These are phyloP conservation scores for Tulasnella calospora DNA, from an alignment of 768 basidiomycete species.

Conservation along the genomic window DNA sequence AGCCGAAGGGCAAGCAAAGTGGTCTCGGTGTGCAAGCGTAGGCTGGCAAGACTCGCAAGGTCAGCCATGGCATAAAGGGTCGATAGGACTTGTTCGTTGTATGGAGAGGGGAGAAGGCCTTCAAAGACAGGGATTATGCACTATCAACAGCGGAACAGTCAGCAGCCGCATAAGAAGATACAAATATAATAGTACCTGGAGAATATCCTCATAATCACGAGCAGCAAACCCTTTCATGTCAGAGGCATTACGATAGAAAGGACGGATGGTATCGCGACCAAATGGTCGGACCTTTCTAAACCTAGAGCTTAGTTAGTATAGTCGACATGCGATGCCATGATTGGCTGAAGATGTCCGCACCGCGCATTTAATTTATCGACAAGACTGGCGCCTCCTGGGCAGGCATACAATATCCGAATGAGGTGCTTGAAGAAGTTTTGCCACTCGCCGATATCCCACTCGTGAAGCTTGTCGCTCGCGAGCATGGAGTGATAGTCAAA, in stretches of 20 bases:
- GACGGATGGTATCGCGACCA: conserved; percentile 20
- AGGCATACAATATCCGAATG: conserved; percentile 28
- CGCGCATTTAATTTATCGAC: background rate
- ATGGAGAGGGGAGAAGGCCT: too few relatives aligned
- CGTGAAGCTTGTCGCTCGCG: conserved; percentile 40
- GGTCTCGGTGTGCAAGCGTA: too few relatives aligned
- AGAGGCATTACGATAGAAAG: background rate
- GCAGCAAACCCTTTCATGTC: background rate
- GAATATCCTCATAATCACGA: too few relatives aligned
- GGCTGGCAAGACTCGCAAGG: too few relatives aligned
- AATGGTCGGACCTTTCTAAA: background rate
- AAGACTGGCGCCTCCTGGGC: background rate
- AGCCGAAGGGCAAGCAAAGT: too few relatives aligned
- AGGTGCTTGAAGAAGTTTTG: conserved; percentile 41
- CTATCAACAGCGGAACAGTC: too few relatives aligned
- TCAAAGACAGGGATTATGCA: too few relatives aligned
- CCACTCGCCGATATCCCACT: conserved; percentile 43
- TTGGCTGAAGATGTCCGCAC: background rate
- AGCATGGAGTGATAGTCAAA: conserved; percentile 35
- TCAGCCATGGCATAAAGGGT: too few relatives aligned
- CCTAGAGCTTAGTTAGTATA: background rate
- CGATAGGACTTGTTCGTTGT: too few relatives aligned
- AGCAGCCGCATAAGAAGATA: too few relatives aligned
- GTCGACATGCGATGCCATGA: too few relatives aligned
- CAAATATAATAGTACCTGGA: too few relatives aligned